These are phyloP conservation scores for Grigorovia transvaalensis DNA, from an alignment of 805 yeast genomes.

Conservation along the genomic window DNA sequence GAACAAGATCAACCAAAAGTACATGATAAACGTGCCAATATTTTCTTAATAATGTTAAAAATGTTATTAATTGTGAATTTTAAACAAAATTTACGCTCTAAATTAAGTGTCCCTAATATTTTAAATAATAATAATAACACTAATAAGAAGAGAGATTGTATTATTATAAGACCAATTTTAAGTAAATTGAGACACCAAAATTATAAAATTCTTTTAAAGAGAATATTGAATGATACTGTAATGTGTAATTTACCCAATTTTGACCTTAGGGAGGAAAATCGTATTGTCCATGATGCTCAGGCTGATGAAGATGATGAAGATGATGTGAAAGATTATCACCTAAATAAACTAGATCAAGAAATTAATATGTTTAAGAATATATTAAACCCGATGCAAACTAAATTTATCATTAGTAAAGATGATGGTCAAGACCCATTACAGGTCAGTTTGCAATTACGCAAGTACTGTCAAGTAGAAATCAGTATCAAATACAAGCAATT, in stretches of 20 bases:
- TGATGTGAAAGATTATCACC: conserved; percentile 12
- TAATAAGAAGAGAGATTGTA: conserved; percentile 9
- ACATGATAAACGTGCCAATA: conserved; percentile 29
- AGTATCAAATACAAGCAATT: conserved; percentile 16
- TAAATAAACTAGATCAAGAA: conserved; percentile 17
- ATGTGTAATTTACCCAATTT: conserved; percentile 15
- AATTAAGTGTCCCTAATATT: conserved; percentile 11
- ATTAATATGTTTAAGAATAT: conserved; percentile 17
- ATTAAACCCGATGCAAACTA: conserved; percentile 15
- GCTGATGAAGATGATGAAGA: background rate
- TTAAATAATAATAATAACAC: conserved; percentile 2
- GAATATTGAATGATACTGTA: conserved; percentile 19
- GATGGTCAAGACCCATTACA: conserved; percentile 8
- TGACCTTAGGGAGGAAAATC: conserved; percentile 1
- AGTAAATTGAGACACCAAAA: conserved; percentile 27
- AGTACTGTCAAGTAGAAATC: conserved; percentile 25
- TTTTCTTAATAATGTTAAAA: conserved; percentile 27
- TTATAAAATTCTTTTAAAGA: conserved; percentile 20
- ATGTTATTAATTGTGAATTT: conserved; percentile 30
- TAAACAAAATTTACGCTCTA: conserved; percentile 29
- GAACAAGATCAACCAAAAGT: conserved; percentile 37
- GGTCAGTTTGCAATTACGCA: conserved; percentile 19
- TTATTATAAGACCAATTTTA: conserved; percentile 24
- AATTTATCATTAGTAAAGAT: conserved; percentile 9
- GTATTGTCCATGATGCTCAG: background rate